Evolutionary conservation across 345 rosid species (phyloP), one percentile per base, ranked within the genome.

Genomic region (Brassica juncea): DNA sequence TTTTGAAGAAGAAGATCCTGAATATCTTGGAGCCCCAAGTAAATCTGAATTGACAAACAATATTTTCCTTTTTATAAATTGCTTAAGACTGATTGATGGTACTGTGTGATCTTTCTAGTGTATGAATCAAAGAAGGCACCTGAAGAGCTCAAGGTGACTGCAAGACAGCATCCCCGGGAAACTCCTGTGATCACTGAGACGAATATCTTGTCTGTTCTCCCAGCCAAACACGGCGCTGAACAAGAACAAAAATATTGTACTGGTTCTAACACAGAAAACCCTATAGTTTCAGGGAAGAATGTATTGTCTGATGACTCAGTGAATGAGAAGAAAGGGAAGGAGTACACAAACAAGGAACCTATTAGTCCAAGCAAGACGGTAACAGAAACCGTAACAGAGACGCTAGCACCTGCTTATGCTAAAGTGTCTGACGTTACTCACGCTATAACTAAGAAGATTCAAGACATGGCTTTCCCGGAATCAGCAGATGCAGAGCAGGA

Each of bases 11-110:
- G 81, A 81, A 81, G 92, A 86, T 80, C 86, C 91, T 34, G 94
- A 92, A 75, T 84, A 87, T 55, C 84, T 87, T 54, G 94, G 91
- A 80, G 91, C 97, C 4, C 97, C 94, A 84, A 86, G 94, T 92
- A 88, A 74, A 71, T 39, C 16, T 70, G 0, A 23, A 65, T 71
- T 30, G 9, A 10, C 7, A 59, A 39, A 52, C 57, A 6, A 23
- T 10, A 30, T 69, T 15, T 8, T 32, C 3, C 8, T 5, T 55
- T 52, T 54, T 15, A 54, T 6, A 14, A 16, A 64, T 23, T 71
- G 4, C 61, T 31, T 57, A 58, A 37, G 34, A 59, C 69, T 81
- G 12, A 61, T 52, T 2, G 2, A 68, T 14, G 4, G 6, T 83
- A 2, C 52, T 65, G 31, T 71, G 61, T 74, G 30, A 54, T 68